Evolutionary conservation across 495 filamentous ascomycete genomes (phyloP).

Genomic region (Choiromyces venosus): DNA sequence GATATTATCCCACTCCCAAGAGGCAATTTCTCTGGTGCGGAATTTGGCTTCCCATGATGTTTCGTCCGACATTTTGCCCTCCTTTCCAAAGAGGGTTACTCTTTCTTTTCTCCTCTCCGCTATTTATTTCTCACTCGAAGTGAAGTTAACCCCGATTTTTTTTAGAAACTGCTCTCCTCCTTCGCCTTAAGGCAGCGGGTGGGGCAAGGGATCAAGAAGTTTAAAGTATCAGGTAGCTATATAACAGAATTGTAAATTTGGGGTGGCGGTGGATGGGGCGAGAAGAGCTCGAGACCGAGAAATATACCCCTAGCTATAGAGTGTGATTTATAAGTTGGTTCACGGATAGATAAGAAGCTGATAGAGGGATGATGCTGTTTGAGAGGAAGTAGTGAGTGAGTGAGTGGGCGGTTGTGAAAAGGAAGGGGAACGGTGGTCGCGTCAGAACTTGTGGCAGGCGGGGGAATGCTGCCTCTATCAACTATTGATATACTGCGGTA

Average conservation of each 20-base stretch:
- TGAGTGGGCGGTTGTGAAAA: background rate
- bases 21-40: background rate
- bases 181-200: background rate
- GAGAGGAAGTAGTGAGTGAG: background rate
- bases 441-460: background rate
- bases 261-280: background rate
- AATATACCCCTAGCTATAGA: background rate
- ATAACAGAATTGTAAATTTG: background rate
- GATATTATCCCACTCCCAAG: conserved; percentile 13
- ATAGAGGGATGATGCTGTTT: background rate
- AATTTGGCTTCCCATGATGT: conserved; percentile 4
- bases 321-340: background rate
- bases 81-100: background rate
- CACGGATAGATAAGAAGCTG: too few relatives aligned
- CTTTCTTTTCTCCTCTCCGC: background rate
- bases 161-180: background rate
- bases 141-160: background rate
- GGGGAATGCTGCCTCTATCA: background rate
- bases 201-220: background rate
- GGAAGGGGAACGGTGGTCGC: background rate
- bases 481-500: background rate
- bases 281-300: background rate
- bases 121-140: background rate
- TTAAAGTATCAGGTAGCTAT: background rate
- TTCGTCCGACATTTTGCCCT: background rate